Evolutionary conservation across 441 rosid genomes (phyloP).

Genomic region (Croton laevigatus): DNA sequence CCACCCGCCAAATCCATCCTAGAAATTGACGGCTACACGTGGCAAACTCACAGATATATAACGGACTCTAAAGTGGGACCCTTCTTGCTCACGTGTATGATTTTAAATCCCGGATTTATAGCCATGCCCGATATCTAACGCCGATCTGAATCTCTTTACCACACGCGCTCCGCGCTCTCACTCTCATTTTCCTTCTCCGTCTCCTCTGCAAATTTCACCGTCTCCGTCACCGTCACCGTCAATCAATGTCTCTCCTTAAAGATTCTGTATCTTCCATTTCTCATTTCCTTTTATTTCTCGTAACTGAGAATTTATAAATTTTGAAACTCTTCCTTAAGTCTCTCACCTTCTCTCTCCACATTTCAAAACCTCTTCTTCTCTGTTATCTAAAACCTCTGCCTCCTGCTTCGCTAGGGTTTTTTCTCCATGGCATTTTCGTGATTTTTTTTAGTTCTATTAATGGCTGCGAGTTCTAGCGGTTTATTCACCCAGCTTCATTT

Average conservation of each 20-base stretch:
- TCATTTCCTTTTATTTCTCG: not conserved
- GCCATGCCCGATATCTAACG: slow-evolving; percentile 8
- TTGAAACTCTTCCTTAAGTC: not conserved
- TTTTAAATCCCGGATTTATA: slow-evolving; percentile 32
- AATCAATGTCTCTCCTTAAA: slow-evolving; percentile 2
- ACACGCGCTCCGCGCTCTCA: not conserved
- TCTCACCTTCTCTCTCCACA: not conserved
- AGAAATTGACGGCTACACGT: slow-evolving; percentile 15
- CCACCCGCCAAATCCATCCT: not conserved
- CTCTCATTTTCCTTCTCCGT: not conserved
- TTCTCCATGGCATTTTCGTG: slow-evolving; percentile 42
- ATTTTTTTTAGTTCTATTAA: slow-evolving; percentile 21
- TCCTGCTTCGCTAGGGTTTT: slow-evolving; percentile 7
- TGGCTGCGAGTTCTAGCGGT: slow-evolving; percentile 52
- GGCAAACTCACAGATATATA: slow-evolving; percentile 18
- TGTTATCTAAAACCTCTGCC: not conserved
- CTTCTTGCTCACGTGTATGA: slow-evolving; percentile 29
- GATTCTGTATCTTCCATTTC: slow-evolving; percentile 12
- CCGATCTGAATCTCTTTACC: slow-evolving; percentile 17
- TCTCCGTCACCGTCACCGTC: not conserved
- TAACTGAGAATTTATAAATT: not conserved
- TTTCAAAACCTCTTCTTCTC: not conserved
- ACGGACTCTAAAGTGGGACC: slow-evolving; percentile 23
- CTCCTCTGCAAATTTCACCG: slow-evolving; percentile 1
- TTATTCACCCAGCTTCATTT: slow-evolving; percentile 49